phyloP scores from a whole-genome alignment of 352 stramenopile genomes.

The Phytophthora syringae region DNA sequence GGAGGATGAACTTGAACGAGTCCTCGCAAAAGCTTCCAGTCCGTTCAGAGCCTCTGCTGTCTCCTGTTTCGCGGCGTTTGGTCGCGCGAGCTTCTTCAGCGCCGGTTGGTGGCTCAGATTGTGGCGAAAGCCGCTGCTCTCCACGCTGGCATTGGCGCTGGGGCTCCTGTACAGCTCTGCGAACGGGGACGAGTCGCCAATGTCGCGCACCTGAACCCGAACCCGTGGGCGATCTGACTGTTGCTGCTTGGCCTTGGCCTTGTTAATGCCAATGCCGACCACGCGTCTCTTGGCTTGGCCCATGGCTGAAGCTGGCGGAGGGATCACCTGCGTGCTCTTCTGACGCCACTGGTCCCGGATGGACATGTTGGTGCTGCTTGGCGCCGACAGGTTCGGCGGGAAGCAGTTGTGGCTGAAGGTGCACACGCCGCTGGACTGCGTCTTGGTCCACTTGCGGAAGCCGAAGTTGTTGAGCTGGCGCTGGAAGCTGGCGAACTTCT shows the following conservation, averaged over 20 bases:
- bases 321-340: slow-evolving; percentile 55
- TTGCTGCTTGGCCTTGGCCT: slow-evolving; percentile 38
- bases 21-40: slow-evolving; percentile 65
- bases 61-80: slow-evolving; percentile 28
- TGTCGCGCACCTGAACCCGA: slow-evolving; percentile 22
- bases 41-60: slow-evolving; percentile 31
- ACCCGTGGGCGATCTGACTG: too few relatives aligned
- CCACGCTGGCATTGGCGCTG: slow-evolving; percentile 27
- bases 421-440: slow-evolving; percentile 77
- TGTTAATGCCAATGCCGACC: slow-evolving; percentile 59
- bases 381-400: slow-evolving; percentile 56
- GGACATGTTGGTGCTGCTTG: slow-evolving; percentile 45
- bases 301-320: slow-evolving; percentile 7
- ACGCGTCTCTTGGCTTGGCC: slow-evolving; percentile 31
- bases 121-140: slow-evolving; percentile 33
- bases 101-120: slow-evolving; percentile 52
- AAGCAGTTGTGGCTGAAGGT: slow-evolving; percentile 89
- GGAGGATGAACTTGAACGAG: slow-evolving; percentile 55
- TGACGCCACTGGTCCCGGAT: slow-evolving; percentile 78
- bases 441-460: slow-evolving; percentile 90
- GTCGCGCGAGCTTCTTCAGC: slow-evolving; percentile 63
- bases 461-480: slow-evolving; percentile 94
- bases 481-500: slow-evolving; percentile 92
- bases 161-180: slow-evolving; percentile 40
- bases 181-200: slow-evolving; percentile 19